A percentile compares a stretch with the other conserved stretches of the same genome.
Evolutionary conservation across 108 stramenopile genomes (phyloP).

Genomic region (Discostella stelligeroides): DNA sequence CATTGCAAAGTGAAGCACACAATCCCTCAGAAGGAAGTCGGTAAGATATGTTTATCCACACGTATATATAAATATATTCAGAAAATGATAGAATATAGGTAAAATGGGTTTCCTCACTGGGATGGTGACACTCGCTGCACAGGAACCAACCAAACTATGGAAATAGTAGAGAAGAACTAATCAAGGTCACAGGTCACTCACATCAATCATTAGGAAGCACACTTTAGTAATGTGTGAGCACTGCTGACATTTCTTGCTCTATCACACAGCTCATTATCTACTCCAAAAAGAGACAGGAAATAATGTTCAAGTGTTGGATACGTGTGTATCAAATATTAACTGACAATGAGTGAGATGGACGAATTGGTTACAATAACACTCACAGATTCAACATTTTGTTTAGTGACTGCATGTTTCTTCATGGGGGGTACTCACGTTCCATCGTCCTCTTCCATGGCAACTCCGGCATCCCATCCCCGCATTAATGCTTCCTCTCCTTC

Average conservation of each 20-base stretch:
- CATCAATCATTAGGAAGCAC: not conserved
- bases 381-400: too few species aligned
- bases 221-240: not conserved
- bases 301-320: not conserved
- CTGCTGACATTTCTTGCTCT: not conserved
- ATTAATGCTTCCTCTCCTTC: constrained; percentile 17
- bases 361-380: too few species aligned
- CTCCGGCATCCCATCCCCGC: constrained; percentile 35
- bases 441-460: constrained; percentile 27
- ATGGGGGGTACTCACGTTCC: constrained; percentile 30
- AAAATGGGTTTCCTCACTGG: constrained; percentile 21
- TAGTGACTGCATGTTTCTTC: too few species aligned
- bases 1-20: not conserved
- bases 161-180: too few species aligned
- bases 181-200: too few species aligned
- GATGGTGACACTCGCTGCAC: not conserved
- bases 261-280: too few species aligned
- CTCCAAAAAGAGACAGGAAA: not conserved
- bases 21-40: constrained; percentile 37
- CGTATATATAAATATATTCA: constrained; percentile 2
- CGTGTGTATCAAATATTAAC: not conserved
- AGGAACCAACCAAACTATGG: too few species aligned
- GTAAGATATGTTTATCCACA: constrained; percentile 18
- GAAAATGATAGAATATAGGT: constrained; percentile 28
- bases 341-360: too few species aligned